These are phyloP conservation scores for Cairneyella variabilis DNA, from an alignment of 495 filamentous ascomycete genomes.

Conservation along the genomic window DNA sequence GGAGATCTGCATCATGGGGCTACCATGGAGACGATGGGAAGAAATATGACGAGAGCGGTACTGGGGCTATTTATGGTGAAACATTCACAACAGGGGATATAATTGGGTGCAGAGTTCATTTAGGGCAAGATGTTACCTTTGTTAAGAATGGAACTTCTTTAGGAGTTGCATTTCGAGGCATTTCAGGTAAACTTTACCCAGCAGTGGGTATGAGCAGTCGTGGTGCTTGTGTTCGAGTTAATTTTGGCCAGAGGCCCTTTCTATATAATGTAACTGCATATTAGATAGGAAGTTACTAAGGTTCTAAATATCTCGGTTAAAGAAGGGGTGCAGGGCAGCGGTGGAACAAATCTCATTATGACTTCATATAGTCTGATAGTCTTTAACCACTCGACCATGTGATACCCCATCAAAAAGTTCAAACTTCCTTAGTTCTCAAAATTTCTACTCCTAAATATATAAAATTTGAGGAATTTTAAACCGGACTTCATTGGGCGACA, in stretches of 20 bases:
- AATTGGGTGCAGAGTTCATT: not conserved
- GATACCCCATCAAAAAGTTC: too few relatives aligned
- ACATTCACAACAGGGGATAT: not conserved
- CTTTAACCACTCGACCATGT: too few relatives aligned
- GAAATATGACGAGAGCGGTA: not conserved
- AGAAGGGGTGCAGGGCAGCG: too few relatives aligned
- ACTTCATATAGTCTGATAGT: too few relatives aligned
- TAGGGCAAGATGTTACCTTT: not conserved
- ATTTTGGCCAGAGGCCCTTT: not conserved
- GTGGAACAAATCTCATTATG: too few relatives aligned
- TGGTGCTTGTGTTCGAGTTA: not conserved
- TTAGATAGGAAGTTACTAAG: too few relatives aligned
- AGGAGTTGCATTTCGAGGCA: not conserved
- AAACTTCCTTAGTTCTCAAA: too few relatives aligned
- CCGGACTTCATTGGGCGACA: too few relatives aligned
- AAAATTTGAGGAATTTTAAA: too few relatives aligned
- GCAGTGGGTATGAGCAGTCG: not conserved
- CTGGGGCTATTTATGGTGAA: not conserved
- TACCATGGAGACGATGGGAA: not conserved
- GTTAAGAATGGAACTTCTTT: not conserved
- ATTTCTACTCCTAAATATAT: too few relatives aligned
- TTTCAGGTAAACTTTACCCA: not conserved
- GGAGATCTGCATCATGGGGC: not conserved
- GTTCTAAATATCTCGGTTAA: too few relatives aligned
- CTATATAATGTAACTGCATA: not conserved